Percentiles rank a stretch among this genome's conserved stretches.
phyloP scores from a whole-genome alignment of 306 rosid species.

The Pueraria montana region DNA sequence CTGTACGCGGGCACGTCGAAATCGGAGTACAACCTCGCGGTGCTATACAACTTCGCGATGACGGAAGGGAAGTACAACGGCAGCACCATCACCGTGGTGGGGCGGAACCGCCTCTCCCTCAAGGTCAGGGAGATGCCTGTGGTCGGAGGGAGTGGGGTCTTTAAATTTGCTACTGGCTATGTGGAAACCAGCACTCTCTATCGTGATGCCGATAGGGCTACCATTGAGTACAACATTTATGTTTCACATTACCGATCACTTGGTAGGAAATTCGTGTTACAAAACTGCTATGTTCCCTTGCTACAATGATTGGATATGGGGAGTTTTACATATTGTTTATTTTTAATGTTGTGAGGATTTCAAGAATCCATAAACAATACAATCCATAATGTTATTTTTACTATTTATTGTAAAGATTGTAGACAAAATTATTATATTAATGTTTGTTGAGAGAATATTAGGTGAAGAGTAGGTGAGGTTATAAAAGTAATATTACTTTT shows the following conservation, averaged over 20 bases:
- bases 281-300: no score
- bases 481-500: no score
- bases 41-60: constrained; percentile 72
- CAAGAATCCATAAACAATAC: no score
- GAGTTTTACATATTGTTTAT: neutral
- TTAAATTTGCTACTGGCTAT: neutral
- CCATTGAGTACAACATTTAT: constrained; percentile 11
- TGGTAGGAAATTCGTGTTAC: neutral
- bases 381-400: no score
- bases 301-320: neutral
- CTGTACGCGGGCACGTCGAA: constrained; percentile 61
- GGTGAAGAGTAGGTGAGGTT: no score
- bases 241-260: neutral
- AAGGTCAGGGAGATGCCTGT: neutral
- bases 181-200: neutral
- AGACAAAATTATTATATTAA: no score
- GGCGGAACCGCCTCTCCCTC: constrained; percentile 9
- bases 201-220: neutral
- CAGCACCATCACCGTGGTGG: constrained; percentile 52
- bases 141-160: neutral
- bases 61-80: constrained; percentile 75
- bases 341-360: no score
- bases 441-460: no score
- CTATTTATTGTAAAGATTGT: no score
- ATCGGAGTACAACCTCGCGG: constrained; percentile 44